Conservation (phyloP, 805 yeast species). For the Starmerella lactis-condensi region DNA sequence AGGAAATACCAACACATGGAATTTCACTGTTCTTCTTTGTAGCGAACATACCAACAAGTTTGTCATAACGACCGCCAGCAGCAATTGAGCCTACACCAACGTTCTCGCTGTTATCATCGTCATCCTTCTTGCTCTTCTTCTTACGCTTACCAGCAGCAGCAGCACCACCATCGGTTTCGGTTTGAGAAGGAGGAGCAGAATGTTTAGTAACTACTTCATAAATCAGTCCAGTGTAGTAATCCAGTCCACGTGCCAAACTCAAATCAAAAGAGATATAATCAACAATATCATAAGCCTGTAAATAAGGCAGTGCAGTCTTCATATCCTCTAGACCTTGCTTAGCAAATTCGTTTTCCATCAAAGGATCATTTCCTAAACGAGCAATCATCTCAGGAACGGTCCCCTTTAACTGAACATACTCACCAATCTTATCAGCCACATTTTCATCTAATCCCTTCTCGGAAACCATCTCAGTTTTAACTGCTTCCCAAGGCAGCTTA, state of each 20-base stretch:
- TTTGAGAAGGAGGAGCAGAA: slow-evolving; percentile 70
- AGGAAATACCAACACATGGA: slow-evolving; percentile 94
- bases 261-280: slow-evolving; percentile 58
- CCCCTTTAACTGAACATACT: slow-evolving; percentile 74
- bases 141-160: slow-evolving; percentile 31
- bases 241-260: slow-evolving; percentile 92
- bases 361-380: slow-evolving; percentile 38
- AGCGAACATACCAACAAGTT: slow-evolving; percentile 89
- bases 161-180: slow-evolving; percentile 34
- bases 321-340: slow-evolving; percentile 67
- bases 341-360: slow-evolving; percentile 53
- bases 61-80: slow-evolving; percentile 97
- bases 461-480: slow-evolving; percentile 73
- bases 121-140: slow-evolving; percentile 32
- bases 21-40: slow-evolving; percentile 60
- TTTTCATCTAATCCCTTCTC: slow-evolving; percentile 83
- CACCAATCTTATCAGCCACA: slow-evolving; percentile 85
- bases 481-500: slow-evolving; percentile 88
- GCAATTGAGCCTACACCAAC: slow-evolving; percentile 98
- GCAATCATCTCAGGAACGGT: slow-evolving; percentile 28
- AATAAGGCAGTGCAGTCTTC: slow-evolving; percentile 51
- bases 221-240: slow-evolving; percentile 91
- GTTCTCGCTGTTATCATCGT: slow-evolving; percentile 84
- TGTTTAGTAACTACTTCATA: slow-evolving; percentile 92
- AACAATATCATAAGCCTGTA: slow-evolving; percentile 60